Evolutionary conservation across 441 rosid genomes (phyloP).

Genomic region (Metrosideros polymorpha): DNA sequence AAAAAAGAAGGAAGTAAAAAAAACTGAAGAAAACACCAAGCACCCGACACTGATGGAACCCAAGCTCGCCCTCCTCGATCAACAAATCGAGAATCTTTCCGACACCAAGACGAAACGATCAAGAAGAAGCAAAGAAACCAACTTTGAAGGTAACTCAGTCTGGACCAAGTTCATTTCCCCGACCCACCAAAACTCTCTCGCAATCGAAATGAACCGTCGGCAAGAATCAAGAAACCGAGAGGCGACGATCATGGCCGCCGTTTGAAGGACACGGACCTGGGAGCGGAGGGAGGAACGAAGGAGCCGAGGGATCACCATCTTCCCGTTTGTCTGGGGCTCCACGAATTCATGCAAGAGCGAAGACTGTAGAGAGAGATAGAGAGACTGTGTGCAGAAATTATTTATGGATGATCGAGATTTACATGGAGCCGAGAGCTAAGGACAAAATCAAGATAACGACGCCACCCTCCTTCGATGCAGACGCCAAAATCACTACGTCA

Average conservation of each 20-base stretch:
- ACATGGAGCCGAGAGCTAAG: neutral
- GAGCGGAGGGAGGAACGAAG: neutral
- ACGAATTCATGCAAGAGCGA: neutral
- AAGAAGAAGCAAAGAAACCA: neutral
- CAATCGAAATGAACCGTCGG: neutral
- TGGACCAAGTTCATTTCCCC: neutral
- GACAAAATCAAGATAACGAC: neutral
- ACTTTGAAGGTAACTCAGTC: neutral
- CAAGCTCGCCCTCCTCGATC: neutral
- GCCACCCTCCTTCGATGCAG: no score
- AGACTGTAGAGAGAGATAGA: neutral
- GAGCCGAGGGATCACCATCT: neutral
- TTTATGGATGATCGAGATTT: neutral
- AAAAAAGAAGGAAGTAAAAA: fast-evolving
- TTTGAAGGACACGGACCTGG: neutral
- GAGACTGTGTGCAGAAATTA: neutral
- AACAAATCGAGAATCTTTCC: neutral
- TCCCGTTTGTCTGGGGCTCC: neutral
- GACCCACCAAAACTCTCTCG: neutral
- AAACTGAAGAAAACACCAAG: neutral
- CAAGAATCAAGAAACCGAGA: neutral
- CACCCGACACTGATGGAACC: neutral
- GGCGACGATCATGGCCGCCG: neutral
- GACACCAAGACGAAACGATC: neutral
- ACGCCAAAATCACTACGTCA: neutral